Evolutionary conservation across 257 asterid genomes (phyloP), one percentile per base, ranked within the genome.

Genomic region (Solanum microdontum): DNA sequence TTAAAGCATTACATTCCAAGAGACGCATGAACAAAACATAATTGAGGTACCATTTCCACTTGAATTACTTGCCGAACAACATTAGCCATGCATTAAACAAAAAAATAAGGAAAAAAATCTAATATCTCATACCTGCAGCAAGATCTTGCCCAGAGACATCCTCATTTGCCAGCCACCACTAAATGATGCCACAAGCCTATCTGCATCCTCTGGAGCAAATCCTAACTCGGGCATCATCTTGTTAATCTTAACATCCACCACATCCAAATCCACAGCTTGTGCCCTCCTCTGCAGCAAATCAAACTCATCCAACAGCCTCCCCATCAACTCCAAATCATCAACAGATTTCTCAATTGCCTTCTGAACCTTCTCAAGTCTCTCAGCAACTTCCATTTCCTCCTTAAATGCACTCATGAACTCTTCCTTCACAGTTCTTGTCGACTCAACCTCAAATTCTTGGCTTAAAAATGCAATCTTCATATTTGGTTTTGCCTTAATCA

Each of bases 101-200:
- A 24, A 40, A 40, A 77, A 14, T 40, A 4, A 26, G 13, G 33
- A 17, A 24, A 39, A 58, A 1, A 68, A 85, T 34, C 11, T 3
- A 85, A 43, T 40, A 83, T 40, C 83, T 68, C 88, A 88, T 94
- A 95, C 99, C 99, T 97, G 99, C 91, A 97, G 90, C 72, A 97
- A 90, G 91, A 95, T 96, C 95, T 96, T 97, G 79, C 99, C 99
- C 28, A 97, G 94, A n/a, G 99, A 95, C 97, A 97, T 97, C 91
- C 99, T 94, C 99, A 97, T 97, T 87, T 97, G 99, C 99, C 99
- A 97, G 62, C 99, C 99, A 79, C 99, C 92, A 86, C 99, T 97
- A 89, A 95, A 97, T 2, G 99, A 97, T 9, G 99, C 99, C 87
- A 97, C 99, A 9, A 97, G 97, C 92, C 99, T 94, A 87, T 97